Percentiles rank a stretch among this genome's conserved stretches.
Evolutionary conservation across 305 asterid species (phyloP).

Genomic region (Andrographis paniculata): DNA sequence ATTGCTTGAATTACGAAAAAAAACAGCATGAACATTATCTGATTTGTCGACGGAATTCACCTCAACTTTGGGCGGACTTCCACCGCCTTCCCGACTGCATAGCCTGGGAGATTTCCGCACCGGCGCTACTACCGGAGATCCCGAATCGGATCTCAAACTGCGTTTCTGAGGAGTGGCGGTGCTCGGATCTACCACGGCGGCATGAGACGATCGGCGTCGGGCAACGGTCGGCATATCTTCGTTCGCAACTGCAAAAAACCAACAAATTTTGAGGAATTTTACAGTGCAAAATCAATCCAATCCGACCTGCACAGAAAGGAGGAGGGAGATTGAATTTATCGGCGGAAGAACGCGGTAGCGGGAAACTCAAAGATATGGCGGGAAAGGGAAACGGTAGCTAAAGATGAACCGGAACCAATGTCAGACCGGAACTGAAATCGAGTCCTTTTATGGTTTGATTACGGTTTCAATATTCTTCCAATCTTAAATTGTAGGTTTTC

Average conservation of each 20-base stretch:
- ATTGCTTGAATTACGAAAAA: not conserved
- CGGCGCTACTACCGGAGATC: slow-evolving; percentile 23
- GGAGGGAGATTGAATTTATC: not conserved
- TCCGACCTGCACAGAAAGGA: not conserved
- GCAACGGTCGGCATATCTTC: slow-evolving; percentile 59
- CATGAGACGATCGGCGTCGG: slow-evolving; percentile 26
- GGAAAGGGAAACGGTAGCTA: slow-evolving; percentile 22
- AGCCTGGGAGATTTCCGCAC: slow-evolving; percentile 57
- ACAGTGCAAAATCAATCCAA: no score
- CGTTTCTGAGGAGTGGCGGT: slow-evolving; percentile 43
- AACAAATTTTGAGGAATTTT: not conserved
- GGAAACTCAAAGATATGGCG: slow-evolving; percentile 26
- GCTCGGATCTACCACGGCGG: slow-evolving; percentile 11
- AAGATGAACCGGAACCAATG: no score
- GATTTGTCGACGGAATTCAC: slow-evolving; percentile 26
- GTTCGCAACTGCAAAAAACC: slow-evolving; percentile 1
- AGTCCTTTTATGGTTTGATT: no score
- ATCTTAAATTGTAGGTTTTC: no score
- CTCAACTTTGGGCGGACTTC: slow-evolving; percentile 29
- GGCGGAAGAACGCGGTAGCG: slow-evolving; percentile 18
- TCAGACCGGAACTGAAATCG: no score
- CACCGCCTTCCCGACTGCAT: slow-evolving; percentile 38
- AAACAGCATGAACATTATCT: no score
- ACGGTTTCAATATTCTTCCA: no score
- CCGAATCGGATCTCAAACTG: slow-evolving; percentile 41